Evolutionary conservation across 805 yeast genomes (phyloP), one percentile per base, ranked within the genome.

Genomic region (Starmerella roubikii): DNA sequence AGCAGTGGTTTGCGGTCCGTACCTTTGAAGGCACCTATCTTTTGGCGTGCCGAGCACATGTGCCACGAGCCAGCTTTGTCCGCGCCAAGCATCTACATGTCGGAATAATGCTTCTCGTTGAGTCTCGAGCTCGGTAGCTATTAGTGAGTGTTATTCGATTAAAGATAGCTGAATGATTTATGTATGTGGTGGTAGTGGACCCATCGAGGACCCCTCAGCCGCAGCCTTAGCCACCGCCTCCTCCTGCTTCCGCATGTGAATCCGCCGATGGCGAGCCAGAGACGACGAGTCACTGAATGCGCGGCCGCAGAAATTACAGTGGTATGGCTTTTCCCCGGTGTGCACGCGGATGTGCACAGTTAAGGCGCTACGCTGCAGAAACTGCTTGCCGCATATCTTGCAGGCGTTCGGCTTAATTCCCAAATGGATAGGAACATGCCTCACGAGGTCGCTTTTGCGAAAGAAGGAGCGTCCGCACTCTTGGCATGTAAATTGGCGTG

Each of bases 321-420:
- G 60, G 53, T 72, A 78, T 8, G 85, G 85, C 48, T 76, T 77
- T 52, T 76, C 84, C n/a, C 85, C 85, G 0, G 84, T 77, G 55
- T 84, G 94, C 6, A 81, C 78, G 47, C 82, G 71, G 47, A 69
- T 65, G 57, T 84, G 94, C 3, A 86, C 83, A 46, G 76, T 78
- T 39, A 83, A 62, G 1, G 91, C 82, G 10, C 85, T 76, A 8
- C 93, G 86, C 53, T 93, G 70, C 49, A 81, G 77, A 62, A 84
- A 84, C 38, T 72, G 74, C 55, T 83, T 82, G 34, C 72, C 68
- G 56, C 94, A 83, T 15, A 75, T 67, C 2, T 45, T 31, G 58
- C 63, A 59, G 66, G 68, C 45, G 40, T 61, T 60, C 3, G 64
- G 65, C 37, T 58, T 49, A 27, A 54, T 51, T 1, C 63, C 65